These are phyloP conservation scores for Monilinia fructicola DNA, from an alignment of 2,329 filamentous ascomycete species.

Conservation along the genomic window DNA sequence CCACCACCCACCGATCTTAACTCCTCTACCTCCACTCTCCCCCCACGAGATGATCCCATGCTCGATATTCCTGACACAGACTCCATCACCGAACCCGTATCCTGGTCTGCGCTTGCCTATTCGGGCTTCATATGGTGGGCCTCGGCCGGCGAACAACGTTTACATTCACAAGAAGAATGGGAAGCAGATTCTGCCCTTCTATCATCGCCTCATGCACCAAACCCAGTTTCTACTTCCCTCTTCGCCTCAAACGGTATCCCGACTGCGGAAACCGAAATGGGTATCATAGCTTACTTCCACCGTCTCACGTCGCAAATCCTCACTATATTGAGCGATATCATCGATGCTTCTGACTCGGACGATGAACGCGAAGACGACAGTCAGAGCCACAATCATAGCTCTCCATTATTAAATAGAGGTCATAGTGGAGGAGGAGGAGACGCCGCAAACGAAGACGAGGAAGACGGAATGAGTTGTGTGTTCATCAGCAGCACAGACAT, in stretches of 20 bases:
- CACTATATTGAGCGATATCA: slow-evolving; percentile 59
- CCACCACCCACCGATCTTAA: slow-evolving; percentile 24
- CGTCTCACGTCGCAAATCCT: slow-evolving; percentile 68
- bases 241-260: slow-evolving; percentile 15
- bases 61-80: slow-evolving; percentile 52
- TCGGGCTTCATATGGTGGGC: slow-evolving; percentile 90
- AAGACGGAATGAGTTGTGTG: slow-evolving; percentile 42
- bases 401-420: not conserved
- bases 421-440: not conserved
- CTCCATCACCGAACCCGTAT: slow-evolving; percentile 59
- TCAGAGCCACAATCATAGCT: not conserved
- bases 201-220: slow-evolving; percentile 31
- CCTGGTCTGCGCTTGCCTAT: slow-evolving; percentile 75
- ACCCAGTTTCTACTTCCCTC: slow-evolving; percentile 42
- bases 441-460: slow-evolving; percentile 50
- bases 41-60: slow-evolving; percentile 43
- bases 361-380: slow-evolving; percentile 42
- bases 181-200: slow-evolving; percentile 56
- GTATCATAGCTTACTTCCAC: slow-evolving; percentile 79
- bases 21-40: slow-evolving; percentile 31
- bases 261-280: slow-evolving; percentile 56
- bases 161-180: slow-evolving; percentile 61
- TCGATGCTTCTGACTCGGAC: slow-evolving; percentile 48
- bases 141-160: slow-evolving; percentile 71
- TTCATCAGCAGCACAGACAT: slow-evolving; percentile 64